phyloP scores from a whole-genome alignment of 129 eudicot genomes.

The Kitagawia praeruptora region DNA sequence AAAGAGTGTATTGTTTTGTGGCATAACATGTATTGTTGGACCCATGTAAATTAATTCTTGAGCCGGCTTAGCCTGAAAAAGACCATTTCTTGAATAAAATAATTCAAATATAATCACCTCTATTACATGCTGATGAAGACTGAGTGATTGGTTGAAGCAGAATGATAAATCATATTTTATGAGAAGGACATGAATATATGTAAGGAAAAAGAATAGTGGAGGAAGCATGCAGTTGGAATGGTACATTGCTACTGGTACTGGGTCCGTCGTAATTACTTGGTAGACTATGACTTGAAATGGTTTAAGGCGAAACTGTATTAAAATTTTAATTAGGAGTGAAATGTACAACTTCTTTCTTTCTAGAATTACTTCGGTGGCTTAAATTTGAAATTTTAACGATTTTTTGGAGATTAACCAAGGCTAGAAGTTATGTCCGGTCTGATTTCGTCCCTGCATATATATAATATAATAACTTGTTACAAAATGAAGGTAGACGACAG shows the following conservation, averaged over 20 bases:
- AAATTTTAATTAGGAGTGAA: neutral
- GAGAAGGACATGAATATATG: neutral
- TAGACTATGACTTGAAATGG: neutral
- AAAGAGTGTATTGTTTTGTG: conserved; percentile 12
- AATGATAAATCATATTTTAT: neutral
- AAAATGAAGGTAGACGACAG: too few species aligned
- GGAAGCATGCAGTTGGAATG: neutral
- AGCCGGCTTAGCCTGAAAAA: conserved; percentile 34
- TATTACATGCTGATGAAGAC: neutral
- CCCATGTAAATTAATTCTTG: conserved; percentile 18
- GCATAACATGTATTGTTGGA: conserved; percentile 13
- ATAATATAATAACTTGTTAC: too few species aligned
- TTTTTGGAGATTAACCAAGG: too few species aligned
- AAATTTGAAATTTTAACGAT: too few species aligned
- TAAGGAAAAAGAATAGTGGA: neutral
- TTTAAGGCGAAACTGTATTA: neutral
- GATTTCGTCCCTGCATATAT: neutral
- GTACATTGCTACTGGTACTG: neutral
- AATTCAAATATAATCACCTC: neutral
- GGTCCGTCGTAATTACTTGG: too few species aligned
- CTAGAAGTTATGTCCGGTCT: neutral
- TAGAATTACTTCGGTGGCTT: too few species aligned
- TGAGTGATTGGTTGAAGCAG: neutral
- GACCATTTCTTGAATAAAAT: neutral
- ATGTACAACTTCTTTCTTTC: neutral